phyloP scores from a whole-genome alignment of 768 basidiomycete genomes.

The Imleria badia region DNA sequence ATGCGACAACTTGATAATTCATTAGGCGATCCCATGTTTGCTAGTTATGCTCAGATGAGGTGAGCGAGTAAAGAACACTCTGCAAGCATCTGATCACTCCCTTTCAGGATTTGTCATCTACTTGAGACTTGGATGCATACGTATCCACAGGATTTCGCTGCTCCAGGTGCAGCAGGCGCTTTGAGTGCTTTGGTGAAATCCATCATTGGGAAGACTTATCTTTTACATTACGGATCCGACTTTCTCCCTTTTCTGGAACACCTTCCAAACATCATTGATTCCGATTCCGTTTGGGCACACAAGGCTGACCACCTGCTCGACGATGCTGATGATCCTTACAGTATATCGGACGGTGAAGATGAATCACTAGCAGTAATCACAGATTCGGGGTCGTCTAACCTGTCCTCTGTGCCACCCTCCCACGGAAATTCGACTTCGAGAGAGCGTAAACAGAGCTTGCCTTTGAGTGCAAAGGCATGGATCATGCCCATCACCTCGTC shows the following conservation, averaged over 20 bases:
- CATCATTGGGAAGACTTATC: conserved; percentile 74
- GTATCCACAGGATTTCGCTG: conserved; percentile 80
- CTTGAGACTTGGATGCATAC: conserved; percentile 75
- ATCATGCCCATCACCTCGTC: conserved; percentile 35
- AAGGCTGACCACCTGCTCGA: conserved; percentile 56
- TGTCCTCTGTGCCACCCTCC: conserved; percentile 20
- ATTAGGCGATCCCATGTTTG: conserved; percentile 79
- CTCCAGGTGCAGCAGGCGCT: conserved; percentile 69
- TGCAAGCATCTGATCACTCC: conserved; percentile 1
- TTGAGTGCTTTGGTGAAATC: conserved; percentile 76
- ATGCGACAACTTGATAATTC: conserved; percentile 75
- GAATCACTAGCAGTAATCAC: conserved; percentile 34
- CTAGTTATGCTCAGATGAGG: conserved; percentile 89
- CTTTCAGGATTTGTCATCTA: conserved; percentile 69
- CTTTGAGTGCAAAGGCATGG: conserved; percentile 47
- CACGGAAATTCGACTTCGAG: conserved; percentile 34
- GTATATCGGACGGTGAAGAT: conserved; percentile 53
- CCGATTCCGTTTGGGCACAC: conserved; percentile 73
- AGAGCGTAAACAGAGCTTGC: conserved; percentile 71
- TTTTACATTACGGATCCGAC: conserved; percentile 82
- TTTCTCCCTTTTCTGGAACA: conserved; percentile 78
- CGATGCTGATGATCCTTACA: conserved; percentile 64
- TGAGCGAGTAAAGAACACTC: conserved; percentile 26
- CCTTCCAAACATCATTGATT: conserved; percentile 61
- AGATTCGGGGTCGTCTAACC: conserved; percentile 31